These are phyloP conservation scores for Gynochthodes officinalis DNA, from an alignment of 257 asterid genomes.

Conservation along the genomic window DNA sequence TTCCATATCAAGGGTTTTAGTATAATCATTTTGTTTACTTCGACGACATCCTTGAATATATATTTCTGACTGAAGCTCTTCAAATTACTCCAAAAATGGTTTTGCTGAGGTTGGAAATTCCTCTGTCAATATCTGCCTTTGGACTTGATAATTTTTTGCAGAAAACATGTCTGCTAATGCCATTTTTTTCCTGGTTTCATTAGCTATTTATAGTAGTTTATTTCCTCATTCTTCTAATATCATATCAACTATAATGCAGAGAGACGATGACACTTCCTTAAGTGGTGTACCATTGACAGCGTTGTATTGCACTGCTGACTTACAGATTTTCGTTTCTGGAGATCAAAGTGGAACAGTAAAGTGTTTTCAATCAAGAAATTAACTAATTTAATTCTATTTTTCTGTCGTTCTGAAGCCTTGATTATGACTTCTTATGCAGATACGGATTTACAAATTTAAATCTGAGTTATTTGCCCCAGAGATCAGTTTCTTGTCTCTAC, in stretches of 20 bases:
- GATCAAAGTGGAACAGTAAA: constrained; percentile 88
- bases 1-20: background rate
- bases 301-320: constrained; percentile 50
- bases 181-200: background rate
- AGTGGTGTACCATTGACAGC: constrained; percentile 78
- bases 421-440: constrained; percentile 41
- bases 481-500: constrained; percentile 55
- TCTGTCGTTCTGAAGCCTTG: constrained; percentile 9
- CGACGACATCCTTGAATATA: background rate
- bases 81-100: background rate
- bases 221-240: constrained; percentile 3
- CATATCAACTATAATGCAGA: constrained; percentile 43
- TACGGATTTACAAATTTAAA: constrained; percentile 69
- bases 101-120: background rate
- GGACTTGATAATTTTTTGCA: background rate
- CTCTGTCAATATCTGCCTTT: no score
- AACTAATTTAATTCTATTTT: constrained; percentile 2
- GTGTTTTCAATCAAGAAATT: constrained; percentile 17
- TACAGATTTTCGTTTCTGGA: constrained; percentile 65
- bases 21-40: background rate
- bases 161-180: background rate
- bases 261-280: constrained; percentile 59
- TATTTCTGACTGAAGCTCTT: no score
- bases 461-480: constrained; percentile 69
- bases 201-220: background rate